Percentiles rank a stretch among this genome's conserved stretches.
Conservation (phyloP, 345 rosid species). For the Heritiera littoralis region DNA sequence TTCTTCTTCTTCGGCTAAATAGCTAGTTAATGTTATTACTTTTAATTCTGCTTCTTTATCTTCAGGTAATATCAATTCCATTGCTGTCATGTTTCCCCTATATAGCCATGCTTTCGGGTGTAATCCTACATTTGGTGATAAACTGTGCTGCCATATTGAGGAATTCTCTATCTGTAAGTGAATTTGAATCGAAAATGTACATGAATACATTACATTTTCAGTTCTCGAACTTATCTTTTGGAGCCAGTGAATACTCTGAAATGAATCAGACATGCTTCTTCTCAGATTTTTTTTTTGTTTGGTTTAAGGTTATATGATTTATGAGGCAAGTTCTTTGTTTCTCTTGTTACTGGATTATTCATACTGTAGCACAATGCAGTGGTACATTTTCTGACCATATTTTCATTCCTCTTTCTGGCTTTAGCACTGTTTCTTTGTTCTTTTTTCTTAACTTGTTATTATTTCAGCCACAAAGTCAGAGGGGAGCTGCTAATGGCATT, state of each 20-base stretch:
- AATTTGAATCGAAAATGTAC: not conserved
- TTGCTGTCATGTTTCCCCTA: conserved; percentile 48
- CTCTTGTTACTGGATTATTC: conserved; percentile 52
- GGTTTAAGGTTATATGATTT: not conserved
- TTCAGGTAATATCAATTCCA: conserved; percentile 55
- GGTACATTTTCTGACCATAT: conserved; percentile 34
- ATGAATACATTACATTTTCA: not conserved
- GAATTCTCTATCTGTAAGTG: conserved; percentile 54
- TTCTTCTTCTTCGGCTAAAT: not conserved
- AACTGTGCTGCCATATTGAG: conserved; percentile 48
- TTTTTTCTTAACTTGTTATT: not conserved
- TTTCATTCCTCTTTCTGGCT: not conserved
- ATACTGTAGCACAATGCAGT: conserved; percentile 56
- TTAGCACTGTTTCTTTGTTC: not conserved
- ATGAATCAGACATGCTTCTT: not conserved
- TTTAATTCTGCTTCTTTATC: not conserved
- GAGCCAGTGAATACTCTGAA: not conserved
- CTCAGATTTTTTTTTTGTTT: not conserved
- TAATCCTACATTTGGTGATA: conserved; percentile 39
- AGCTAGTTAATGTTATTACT: not conserved
- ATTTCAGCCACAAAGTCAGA: conserved; percentile 51
- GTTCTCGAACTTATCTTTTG: not conserved
- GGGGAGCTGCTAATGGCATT: conserved; percentile 68
- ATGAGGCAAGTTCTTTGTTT: conserved; percentile 5
- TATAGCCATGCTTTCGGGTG: conserved; percentile 53